Conservation (phyloP, 2,329 filamentous ascomycete genomes). For the Lojkania enalia region DNA sequence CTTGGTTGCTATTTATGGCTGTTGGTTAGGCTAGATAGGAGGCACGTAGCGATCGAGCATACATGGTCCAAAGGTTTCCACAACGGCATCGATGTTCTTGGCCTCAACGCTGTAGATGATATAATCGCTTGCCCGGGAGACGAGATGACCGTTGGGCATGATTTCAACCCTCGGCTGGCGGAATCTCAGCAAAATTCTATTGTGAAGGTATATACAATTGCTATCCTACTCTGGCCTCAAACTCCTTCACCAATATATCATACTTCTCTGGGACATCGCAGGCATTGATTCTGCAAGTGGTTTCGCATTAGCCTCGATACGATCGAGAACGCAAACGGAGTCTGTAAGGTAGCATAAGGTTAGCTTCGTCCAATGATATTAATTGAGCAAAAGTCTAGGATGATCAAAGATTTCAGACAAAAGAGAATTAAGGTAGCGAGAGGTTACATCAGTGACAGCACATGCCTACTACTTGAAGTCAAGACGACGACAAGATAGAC, state of each 20-base stretch:
- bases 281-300: slow-evolving; percentile 78
- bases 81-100: slow-evolving; percentile 83
- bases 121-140: slow-evolving; percentile 95
- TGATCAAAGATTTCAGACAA: slow-evolving; percentile 70
- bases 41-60: slow-evolving; percentile 50
- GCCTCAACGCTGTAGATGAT: slow-evolving; percentile 99
- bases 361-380: slow-evolving; percentile 27
- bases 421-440: slow-evolving; percentile 93
- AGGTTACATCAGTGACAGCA: slow-evolving; percentile 95
- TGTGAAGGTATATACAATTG: slow-evolving; percentile 45
- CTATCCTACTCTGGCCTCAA: slow-evolving; percentile 78
- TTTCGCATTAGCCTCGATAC: slow-evolving; percentile 21
- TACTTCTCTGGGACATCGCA: slow-evolving; percentile 92
- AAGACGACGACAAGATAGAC: slow-evolving; percentile 72
- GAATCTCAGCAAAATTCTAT: slow-evolving; percentile 49
- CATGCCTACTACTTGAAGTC: slow-evolving; percentile 61
- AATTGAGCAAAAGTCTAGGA: slow-evolving; percentile 8
- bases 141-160: slow-evolving; percentile 89
- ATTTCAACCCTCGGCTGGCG: slow-evolving; percentile 79
- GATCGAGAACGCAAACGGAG: slow-evolving; percentile 13
- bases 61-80: slow-evolving; percentile 90
- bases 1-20: slow-evolving; percentile 73
- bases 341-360: slow-evolving; percentile 40
- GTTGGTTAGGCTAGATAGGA: slow-evolving; percentile 11
- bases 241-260: slow-evolving; percentile 78